Conservation (phyloP, 2,329 filamentous ascomycete genomes). For the Sphaerostilbella broomeana region DNA sequence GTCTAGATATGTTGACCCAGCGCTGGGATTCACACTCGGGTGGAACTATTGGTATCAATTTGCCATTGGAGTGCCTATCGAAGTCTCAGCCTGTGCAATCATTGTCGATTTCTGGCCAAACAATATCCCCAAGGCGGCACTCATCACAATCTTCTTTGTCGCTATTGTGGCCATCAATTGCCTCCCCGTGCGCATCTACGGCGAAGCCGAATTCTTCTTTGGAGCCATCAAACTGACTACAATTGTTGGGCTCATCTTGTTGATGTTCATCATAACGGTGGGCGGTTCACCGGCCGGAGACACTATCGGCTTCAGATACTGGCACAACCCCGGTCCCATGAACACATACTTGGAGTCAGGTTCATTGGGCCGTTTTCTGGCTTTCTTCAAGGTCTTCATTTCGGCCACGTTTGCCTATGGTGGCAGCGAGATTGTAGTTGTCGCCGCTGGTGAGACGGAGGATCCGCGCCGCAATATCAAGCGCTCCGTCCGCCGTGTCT, state of each 20-base stretch:
- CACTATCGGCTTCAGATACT: constrained; percentile 40
- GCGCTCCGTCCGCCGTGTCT: constrained; percentile 27
- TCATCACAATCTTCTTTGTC: constrained; percentile 32
- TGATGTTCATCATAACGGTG: constrained; percentile 44
- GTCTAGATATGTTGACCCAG: constrained; percentile 39
- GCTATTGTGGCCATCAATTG: constrained; percentile 34
- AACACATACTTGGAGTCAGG: constrained; percentile 35
- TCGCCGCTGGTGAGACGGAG: constrained; percentile 32
- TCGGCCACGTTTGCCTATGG: constrained; percentile 42
- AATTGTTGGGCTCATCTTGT: constrained; percentile 42
- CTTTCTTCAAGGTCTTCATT: constrained; percentile 40
- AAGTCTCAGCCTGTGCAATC: constrained; percentile 40
- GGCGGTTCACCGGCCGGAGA: constrained; percentile 38
- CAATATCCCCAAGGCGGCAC: constrained; percentile 21
- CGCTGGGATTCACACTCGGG: constrained; percentile 41
- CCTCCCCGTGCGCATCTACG: constrained; percentile 39
- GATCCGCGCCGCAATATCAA: constrained; percentile 31
- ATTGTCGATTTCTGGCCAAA: constrained; percentile 40
- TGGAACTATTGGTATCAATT: constrained; percentile 48
- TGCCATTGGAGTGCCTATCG: constrained; percentile 43
- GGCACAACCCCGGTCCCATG: constrained; percentile 37
- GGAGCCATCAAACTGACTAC: constrained; percentile 43
- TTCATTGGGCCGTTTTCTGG: constrained; percentile 33
- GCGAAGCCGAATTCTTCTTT: constrained; percentile 47
- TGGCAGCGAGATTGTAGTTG: constrained; percentile 34